A percentile compares a stretch with the other conserved stretches of the same genome.
phyloP scores from a whole-genome alignment of 352 stramenopile species.

The Globisporangium iwayamae region DNA sequence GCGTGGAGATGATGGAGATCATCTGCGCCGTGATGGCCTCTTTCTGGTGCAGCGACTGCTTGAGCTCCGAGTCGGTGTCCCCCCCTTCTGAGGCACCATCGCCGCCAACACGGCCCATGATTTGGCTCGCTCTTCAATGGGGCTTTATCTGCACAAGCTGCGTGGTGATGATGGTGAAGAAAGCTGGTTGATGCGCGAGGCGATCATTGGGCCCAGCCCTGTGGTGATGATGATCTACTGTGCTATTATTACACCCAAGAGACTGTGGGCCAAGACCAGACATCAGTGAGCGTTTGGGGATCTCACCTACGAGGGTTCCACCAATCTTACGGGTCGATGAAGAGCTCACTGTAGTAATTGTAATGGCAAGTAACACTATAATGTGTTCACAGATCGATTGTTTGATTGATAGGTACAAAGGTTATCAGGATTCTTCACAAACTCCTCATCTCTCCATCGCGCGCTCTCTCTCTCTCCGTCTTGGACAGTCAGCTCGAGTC shows the following conservation, averaged over 20 bases:
- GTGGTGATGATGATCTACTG: not conserved
- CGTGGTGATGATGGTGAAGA: not conserved
- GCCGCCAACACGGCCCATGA: slow-evolving; percentile 21
- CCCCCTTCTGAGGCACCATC: slow-evolving; percentile 19
- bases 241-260: not conserved
- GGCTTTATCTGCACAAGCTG: too few species aligned
- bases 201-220: not conserved
- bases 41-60: slow-evolving; percentile 71
- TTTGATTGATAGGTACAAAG: too few species aligned
- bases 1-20: slow-evolving; percentile 74
- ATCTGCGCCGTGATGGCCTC: slow-evolving; percentile 75
- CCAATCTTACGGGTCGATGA: too few species aligned
- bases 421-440: too few species aligned
- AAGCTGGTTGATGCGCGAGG: not conserved
- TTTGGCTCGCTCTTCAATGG: not conserved
- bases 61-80: slow-evolving; percentile 33
- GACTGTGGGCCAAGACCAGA: too few species aligned
- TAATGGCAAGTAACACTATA: too few species aligned
- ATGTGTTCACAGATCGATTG: too few species aligned
- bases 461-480: not conserved
- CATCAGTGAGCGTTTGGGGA: too few species aligned
- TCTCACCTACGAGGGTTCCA: too few species aligned
- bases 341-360: too few species aligned
- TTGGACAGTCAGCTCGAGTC: slow-evolving; percentile 48
- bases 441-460: too few species aligned